Percentiles rank a stretch among this genome's conserved stretches.
Evolutionary conservation across 805 yeast genomes (phyloP).

Genomic region (Candida ortonii): DNA sequence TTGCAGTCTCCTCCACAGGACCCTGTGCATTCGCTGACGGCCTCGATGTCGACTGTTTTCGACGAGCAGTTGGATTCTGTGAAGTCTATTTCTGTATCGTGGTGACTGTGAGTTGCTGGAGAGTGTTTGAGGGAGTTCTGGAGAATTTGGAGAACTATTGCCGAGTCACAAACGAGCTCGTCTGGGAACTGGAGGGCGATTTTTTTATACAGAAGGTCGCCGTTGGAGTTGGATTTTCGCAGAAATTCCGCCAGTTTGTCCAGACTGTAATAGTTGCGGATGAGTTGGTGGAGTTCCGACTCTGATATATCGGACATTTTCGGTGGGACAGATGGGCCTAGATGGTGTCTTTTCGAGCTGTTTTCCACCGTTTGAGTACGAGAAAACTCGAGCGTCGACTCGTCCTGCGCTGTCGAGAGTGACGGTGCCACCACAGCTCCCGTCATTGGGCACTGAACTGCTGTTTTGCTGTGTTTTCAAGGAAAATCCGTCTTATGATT

Average conservation of each 20-base stretch:
- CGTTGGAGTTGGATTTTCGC: constrained; percentile 28
- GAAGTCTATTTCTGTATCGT: constrained; percentile 9
- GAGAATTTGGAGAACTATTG: constrained; percentile 57
- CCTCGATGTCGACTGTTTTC: constrained; percentile 23
- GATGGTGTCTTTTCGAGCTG: constrained; percentile 19
- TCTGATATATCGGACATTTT: constrained; percentile 22
- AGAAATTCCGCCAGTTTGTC: constrained; percentile 24
- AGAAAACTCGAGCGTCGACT: constrained; percentile 48
- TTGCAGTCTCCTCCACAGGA: constrained; percentile 29
- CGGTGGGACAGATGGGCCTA: constrained; percentile 30
- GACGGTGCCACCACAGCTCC: constrained; percentile 54
- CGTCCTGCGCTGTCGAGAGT: constrained; percentile 72
- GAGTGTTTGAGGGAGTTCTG: constrained; percentile 36
- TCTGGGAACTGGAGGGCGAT: constrained; percentile 94
- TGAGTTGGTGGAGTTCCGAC: constrained; percentile 28
- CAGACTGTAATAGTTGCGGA: constrained; percentile 56
- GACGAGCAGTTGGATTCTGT: constrained; percentile 12
- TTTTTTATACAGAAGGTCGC: constrained; percentile 36
- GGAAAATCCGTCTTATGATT: constrained; percentile 1
- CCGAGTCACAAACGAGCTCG: constrained; percentile 69
- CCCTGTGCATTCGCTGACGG: constrained; percentile 25
- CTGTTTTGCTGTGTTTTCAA: constrained; percentile 3
- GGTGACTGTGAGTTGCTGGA: constrained; percentile 2
- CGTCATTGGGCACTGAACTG: constrained; percentile 18
- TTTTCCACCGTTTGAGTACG: constrained; percentile 30